Evolutionary conservation across 1,139 yeast genomes (phyloP).

Genomic region (Lizanozyma gosingica): DNA sequence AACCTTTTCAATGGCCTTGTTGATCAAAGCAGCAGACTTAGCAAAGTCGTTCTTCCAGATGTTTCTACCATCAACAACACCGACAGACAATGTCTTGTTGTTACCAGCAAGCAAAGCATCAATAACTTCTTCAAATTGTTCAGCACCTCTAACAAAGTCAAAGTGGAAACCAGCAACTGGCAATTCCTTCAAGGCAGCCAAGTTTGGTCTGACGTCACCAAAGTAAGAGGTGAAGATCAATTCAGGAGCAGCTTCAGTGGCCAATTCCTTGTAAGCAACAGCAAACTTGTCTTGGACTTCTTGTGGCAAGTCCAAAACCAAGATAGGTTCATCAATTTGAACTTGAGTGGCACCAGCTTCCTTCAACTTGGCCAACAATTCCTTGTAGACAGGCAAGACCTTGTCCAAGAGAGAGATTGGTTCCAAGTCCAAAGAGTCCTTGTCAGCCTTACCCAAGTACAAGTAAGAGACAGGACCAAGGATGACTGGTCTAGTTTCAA

Average conservation of each 20-base stretch:
- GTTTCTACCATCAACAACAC: slow-evolving; percentile 98
- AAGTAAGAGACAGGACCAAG: slow-evolving; percentile 96
- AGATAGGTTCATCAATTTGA: slow-evolving; percentile 95
- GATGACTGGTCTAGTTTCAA: slow-evolving; percentile 94
- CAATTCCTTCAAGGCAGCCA: slow-evolving; percentile 76
- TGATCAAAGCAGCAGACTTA: slow-evolving; percentile 73
- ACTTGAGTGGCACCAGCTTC: slow-evolving; percentile 93
- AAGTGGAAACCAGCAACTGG: slow-evolving; percentile 96
- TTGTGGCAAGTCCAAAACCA: slow-evolving; percentile 88
- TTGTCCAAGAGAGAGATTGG: slow-evolving; percentile 85
- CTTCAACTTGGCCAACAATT: slow-evolving; percentile 77
- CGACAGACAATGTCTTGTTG: slow-evolving; percentile 82
- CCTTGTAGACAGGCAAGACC: slow-evolving; percentile 86
- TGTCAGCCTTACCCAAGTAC: slow-evolving; percentile 95
- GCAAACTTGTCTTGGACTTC: slow-evolving; percentile 78
- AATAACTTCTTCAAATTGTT: slow-evolving; percentile 81
- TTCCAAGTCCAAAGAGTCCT: slow-evolving; percentile 91
- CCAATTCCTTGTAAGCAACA: slow-evolving; percentile 69
- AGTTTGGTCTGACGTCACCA: slow-evolving; percentile 97
- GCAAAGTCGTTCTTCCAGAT: slow-evolving; percentile 96
- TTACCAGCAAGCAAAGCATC: slow-evolving; percentile 42
- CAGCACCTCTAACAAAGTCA: slow-evolving; percentile 94
- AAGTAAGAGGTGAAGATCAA: slow-evolving; percentile 84
- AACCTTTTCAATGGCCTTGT: slow-evolving; percentile 73
- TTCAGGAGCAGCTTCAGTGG: slow-evolving; percentile 63